Conservation (phyloP, 1,139 yeast genomes). For the Ogataea hybrid region DNA sequence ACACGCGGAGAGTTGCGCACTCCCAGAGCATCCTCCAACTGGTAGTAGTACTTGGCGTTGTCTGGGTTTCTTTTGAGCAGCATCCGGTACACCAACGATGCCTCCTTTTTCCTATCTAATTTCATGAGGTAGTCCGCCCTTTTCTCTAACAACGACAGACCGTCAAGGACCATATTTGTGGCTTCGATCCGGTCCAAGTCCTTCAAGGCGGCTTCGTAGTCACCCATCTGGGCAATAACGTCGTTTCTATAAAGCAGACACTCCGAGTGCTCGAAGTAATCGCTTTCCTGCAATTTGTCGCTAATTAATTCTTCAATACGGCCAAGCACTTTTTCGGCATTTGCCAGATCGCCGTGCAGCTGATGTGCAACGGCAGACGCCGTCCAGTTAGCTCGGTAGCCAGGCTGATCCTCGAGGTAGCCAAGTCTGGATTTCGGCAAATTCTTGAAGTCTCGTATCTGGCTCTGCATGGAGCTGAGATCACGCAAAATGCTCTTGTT, state of each 20-base stretch:
- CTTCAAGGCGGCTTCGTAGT: constrained; percentile 60
- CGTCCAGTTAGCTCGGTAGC: constrained; percentile 91
- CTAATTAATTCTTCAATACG: constrained; percentile 73
- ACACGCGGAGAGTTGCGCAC: constrained; percentile 35
- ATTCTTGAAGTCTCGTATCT: constrained; percentile 68
- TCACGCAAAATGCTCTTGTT: constrained; percentile 83
- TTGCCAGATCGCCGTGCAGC: constrained; percentile 60
- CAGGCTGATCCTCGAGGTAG: constrained; percentile 74
- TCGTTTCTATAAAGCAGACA: constrained; percentile 71
- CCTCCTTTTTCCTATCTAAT: constrained; percentile 49
- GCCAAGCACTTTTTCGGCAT: constrained; percentile 68
- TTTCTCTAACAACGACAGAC: constrained; percentile 60
- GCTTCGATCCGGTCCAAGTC: constrained; percentile 54
- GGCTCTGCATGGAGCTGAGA: constrained; percentile 75
- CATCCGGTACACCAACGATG: constrained; percentile 65
- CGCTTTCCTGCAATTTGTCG: constrained; percentile 65
- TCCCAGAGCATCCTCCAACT: constrained; percentile 63
- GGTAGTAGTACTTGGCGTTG: constrained; percentile 58
- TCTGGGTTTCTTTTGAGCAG: constrained; percentile 88
- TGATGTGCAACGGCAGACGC: constrained; percentile 85
- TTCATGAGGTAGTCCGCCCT: constrained; percentile 57
- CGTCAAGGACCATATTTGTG: constrained; percentile 50
- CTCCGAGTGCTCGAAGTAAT: constrained; percentile 77
- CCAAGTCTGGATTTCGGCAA: constrained; percentile 63
- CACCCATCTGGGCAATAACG: constrained; percentile 63